Percentiles rank a stretch among this genome's conserved stretches.
These are phyloP conservation scores for Talaromyces sp. DNA, from an alignment of 2,329 filamentous ascomycete species.

Conservation along the genomic window DNA sequence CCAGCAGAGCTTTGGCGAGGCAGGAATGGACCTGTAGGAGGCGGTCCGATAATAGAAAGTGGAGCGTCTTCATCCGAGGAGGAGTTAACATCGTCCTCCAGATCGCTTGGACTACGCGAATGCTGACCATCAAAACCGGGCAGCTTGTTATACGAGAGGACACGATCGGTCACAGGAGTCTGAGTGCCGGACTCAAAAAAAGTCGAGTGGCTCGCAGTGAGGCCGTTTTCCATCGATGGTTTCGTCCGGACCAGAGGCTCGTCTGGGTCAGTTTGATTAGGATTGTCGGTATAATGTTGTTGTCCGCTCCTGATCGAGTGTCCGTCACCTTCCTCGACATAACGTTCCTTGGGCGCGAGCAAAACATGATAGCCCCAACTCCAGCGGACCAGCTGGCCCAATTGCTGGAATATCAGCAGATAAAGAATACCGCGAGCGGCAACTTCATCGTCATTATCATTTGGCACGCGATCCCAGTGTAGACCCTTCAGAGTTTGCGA, in stretches of 20 bases:
- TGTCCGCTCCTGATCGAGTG: slow-evolving; percentile 36
- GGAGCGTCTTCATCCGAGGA: slow-evolving; percentile 17
- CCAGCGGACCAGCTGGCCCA: slow-evolving; percentile 92
- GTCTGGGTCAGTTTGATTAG: slow-evolving; percentile 30
- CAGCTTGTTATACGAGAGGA: slow-evolving; percentile 31
- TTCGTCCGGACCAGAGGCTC: slow-evolving; percentile 30
- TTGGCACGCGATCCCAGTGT: slow-evolving; percentile 86
- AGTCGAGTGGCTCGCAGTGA: slow-evolving; percentile 8
- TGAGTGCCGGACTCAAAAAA: slow-evolving; percentile 29
- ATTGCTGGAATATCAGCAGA: slow-evolving; percentile 92
- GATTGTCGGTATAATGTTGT: slow-evolving; percentile 34
- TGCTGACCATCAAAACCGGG: slow-evolving; percentile 12
- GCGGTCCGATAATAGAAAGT: slow-evolving; percentile 22
- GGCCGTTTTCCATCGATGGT: slow-evolving; percentile 19
- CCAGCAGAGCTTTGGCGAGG: slow-evolving; percentile 38
- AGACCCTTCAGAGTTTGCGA: slow-evolving; percentile 87
- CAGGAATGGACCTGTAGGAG: slow-evolving; percentile 30
- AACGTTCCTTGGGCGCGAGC: slow-evolving; percentile 69
- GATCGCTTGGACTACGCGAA: not conserved
- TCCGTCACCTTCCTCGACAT: slow-evolving; percentile 37
- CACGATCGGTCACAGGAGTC: slow-evolving; percentile 31
- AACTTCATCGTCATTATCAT: slow-evolving; percentile 93
- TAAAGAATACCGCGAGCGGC: slow-evolving; percentile 91
- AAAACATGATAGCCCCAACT: slow-evolving; percentile 97
- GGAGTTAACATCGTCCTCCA: slow-evolving; percentile 9